A percentile compares a stretch with the other conserved stretches of the same genome.
phyloP scores from a whole-genome alignment of 2,329 filamentous ascomycete species.

The Esteya vermicola region DNA sequence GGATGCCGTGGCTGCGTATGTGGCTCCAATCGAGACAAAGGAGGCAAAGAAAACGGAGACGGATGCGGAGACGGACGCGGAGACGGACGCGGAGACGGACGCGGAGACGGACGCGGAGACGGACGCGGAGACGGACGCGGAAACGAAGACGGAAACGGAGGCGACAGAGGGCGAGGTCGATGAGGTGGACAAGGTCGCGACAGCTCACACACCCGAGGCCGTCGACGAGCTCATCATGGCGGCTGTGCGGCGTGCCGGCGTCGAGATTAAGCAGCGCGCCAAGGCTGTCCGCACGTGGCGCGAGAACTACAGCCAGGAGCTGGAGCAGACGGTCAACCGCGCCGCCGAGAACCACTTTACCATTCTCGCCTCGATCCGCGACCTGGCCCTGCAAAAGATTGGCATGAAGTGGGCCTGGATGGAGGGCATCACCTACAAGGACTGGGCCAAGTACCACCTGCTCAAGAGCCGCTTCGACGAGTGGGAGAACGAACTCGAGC shows the following conservation, averaged over 20 bases:
- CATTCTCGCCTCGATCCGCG: conserved; percentile 69
- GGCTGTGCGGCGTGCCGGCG: conserved; percentile 51
- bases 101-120: conserved; percentile 44
- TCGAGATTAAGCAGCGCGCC: conserved; percentile 62
- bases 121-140: conserved; percentile 32
- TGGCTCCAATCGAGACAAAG: conserved; percentile 28
- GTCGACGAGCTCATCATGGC: conserved; percentile 20
- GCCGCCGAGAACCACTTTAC: conserved; percentile 70
- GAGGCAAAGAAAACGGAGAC: conserved; percentile 19
- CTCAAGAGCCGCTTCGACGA: conserved; percentile 70
- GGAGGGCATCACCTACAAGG: conserved; percentile 89
- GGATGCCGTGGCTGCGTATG: conserved; percentile 31
- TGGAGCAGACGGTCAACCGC: conserved; percentile 51
- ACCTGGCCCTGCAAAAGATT: conserved; percentile 77
- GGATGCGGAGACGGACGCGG: too few species aligned
- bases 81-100: too few species aligned
- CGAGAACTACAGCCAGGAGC: conserved; percentile 53
- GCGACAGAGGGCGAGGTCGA: conserved; percentile 12
- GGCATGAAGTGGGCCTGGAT: conserved; percentile 94
- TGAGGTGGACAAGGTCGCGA: neutral
- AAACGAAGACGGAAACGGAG: conserved; percentile 20
- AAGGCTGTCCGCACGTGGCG: conserved; percentile 68
- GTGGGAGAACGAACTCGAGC: conserved; percentile 72
- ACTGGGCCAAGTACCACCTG: conserved; percentile 91
- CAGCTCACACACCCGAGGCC: too few species aligned